Base-by-base conservation (phyloP, 257 asterid species). In the Salvia rosmarinus region DNA sequence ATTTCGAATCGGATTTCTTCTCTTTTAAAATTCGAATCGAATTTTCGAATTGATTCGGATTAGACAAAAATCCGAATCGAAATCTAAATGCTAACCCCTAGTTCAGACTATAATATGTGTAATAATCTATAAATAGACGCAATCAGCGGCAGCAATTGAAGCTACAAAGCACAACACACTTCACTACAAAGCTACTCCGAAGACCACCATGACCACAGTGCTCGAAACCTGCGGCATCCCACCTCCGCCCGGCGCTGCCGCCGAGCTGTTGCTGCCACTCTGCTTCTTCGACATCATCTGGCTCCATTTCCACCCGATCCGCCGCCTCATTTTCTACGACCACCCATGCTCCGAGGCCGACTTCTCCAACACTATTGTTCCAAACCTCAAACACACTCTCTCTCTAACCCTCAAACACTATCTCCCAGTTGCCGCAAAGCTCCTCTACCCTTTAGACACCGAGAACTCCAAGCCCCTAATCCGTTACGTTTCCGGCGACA, bases 341-440 rank as follows among this genome's bases (percentile, higher is more conserved):
- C 20, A 64, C 69, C 75, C 89, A 0, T 71, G 55, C 12, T 72
- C 90, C 0, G 76, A 40, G 5, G 0, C 70, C 23, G 16, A 71
- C n/a, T 87, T 87, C 78, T 0, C 55, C 0, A 67, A 85, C 9
- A 71, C 60, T 16, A 3, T 82, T 5, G 39, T 84, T 37, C 91
- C 96, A 0, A 37, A 72, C 6, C 88, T 87, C 70, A 82, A 84
- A 51, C 34, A 77, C 5, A 85, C 91, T 2, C 87, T 87, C n/a
- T n/a, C 64, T 37, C 56, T 80, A 47, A 21, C 90, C 51, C 90
- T 88, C 58, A 65, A 62, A 30, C 79, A 85, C 81, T 82, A 75
- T 74, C 63, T 81, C 12, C 86, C 91, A 0, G 25, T 84, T 0
- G 81, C 90, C 0, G 86, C 83, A 14, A 84, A 81, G n/a, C 47